Evolutionary conservation across 495 filamentous ascomycete species (phyloP).

Genomic region (Neurospora tetraspora): DNA sequence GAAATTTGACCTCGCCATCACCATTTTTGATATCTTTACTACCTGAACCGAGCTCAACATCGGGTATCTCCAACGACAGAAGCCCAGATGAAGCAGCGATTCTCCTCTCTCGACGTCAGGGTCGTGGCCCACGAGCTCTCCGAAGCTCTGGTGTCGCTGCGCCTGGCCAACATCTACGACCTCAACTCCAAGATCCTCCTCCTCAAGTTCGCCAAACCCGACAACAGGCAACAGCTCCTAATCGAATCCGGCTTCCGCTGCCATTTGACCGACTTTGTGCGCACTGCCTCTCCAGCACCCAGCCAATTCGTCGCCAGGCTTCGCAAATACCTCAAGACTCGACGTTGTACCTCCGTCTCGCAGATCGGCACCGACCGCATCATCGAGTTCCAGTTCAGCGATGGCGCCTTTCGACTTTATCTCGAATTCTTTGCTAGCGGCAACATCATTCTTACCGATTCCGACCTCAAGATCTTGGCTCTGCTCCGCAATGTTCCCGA

Average conservation of each 20-base stretch:
- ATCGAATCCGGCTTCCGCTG: conserved; percentile 94
- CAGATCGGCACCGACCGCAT: conserved; percentile 92
- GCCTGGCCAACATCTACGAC: conserved; percentile 90
- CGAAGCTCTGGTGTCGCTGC: conserved; percentile 58
- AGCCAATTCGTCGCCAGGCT: conserved; percentile 74
- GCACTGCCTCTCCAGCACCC: conserved; percentile 72
- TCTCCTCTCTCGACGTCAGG: conserved; percentile 87
- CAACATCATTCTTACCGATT: conserved; percentile 86
- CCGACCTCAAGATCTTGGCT: conserved; percentile 64
- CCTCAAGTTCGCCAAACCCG: conserved; percentile 81
- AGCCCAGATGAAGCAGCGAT: conserved; percentile 83
- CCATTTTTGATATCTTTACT: not conserved
- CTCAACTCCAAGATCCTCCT: conserved; percentile 91
- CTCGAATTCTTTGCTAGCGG: conserved; percentile 91
- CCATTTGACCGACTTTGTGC: conserved; percentile 82
- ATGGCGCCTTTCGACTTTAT: conserved; percentile 78
- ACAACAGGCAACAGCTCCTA: conserved; percentile 74
- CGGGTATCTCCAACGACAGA: not conserved
- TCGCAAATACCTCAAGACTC: conserved; percentile 78
- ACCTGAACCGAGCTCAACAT: not conserved
- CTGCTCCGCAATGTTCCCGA: conserved; percentile 70
- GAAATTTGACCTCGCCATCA: not conserved
- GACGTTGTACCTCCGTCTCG: conserved; percentile 66
- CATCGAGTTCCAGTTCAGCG: conserved; percentile 84
- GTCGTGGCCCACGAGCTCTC: conserved; percentile 91